Base-by-base conservation (phyloP, 441 rosid genomes). In the Metrosideros polymorpha region DNA sequence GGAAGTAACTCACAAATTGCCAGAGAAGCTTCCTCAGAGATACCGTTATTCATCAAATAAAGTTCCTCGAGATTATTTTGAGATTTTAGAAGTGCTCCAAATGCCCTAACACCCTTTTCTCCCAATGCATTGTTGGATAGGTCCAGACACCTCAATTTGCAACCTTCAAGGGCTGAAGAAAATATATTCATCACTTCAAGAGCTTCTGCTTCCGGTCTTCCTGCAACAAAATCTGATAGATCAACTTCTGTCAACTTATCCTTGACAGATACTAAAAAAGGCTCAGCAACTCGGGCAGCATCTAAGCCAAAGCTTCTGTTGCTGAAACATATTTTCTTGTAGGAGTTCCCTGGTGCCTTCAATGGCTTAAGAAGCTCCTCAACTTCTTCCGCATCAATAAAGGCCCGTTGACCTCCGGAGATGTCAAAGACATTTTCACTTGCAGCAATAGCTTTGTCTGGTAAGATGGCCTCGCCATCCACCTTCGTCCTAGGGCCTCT, bases 31-130 rank as follows among this genome's bases (percentile, higher is more conserved):
- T 97, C 99, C 90, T 94, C 94, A 0, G 99, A 97, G 86, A 97
- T 95, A 83, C 99, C 99, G 83, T 93, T 94, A 87, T 96, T 97
- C 95, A 95, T 94, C 83, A 97, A 88, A 91, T 93, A 95, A 32
- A 97, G 94, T 92, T 95, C 96, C 89, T 97, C 95, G 85, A 97
- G 89, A 87, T 91, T 87, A 71, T 91, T 90, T 91, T 92, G 99
- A 51, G 99, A 97, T 86, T 91, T 90, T 43, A 97, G 90, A 55
- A 97, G 97, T 57, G 94, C 87, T 51, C 91, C 93, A 89, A 96
- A 96, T 84, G 99, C 99, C 93, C 97, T 95, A 82, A 97, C 93
- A 86, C 99, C 99, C 84, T 96, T 95, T 90, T 95, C 99, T n/a
- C 99, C 98, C 91, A 97, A 89, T 54, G 99, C 99, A 92, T 97